Evolutionary conservation across 805 yeast species (phyloP), one percentile per base, ranked within the genome.

Genomic region (Candida nanaspora): DNA sequence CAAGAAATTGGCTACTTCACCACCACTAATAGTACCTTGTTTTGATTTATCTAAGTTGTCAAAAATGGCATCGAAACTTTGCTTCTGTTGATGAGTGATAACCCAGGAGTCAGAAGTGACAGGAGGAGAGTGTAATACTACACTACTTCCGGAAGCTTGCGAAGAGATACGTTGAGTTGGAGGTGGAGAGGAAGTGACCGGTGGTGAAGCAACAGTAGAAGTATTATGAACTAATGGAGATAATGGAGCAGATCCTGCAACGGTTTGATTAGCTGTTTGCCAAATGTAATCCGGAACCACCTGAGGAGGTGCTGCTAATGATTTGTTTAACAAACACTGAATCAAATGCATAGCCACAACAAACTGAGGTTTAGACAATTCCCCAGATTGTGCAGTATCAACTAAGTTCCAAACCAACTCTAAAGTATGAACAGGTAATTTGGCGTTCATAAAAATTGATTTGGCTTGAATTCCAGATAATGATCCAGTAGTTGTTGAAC

Each of bases 321-420:
- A 75, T 38, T 71, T 72, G 52, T 78, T 75, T 53, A 87, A 68
- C 26, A 82, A 66, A 49, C 87, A 80, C 61, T 91, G 97, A 47
- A 93, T 86, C 56, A 93, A 71, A 62, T 86, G 95, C 98, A 93
- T 91, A 7, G 98, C 97, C 52, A 91, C 76, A 35, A 86, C 76
- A 52, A 93, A 93, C 57, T 86, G 89, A 14, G 80, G 72, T 55
- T 80, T 75, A 42, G 75, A 70, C 51, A 93, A 74, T 41, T 75
- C 69, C 5, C 98, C 98, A 2, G 74, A 63, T 50, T 80, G 80
- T 40, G 74, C 73, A 45, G 79, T 77, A 58, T 93, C 98, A 34
- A 85, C 93, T 42, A 91, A 68, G 40, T 74, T 74, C 98, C 98
- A 93, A 44, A 93, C 81, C 56, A 81, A 83, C 42, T 94, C 95